Evolutionary conservation across 2,329 filamentous ascomycete genomes (phyloP), one percentile per base, ranked within the genome.

Genomic region (Microsporum audouinii): DNA sequence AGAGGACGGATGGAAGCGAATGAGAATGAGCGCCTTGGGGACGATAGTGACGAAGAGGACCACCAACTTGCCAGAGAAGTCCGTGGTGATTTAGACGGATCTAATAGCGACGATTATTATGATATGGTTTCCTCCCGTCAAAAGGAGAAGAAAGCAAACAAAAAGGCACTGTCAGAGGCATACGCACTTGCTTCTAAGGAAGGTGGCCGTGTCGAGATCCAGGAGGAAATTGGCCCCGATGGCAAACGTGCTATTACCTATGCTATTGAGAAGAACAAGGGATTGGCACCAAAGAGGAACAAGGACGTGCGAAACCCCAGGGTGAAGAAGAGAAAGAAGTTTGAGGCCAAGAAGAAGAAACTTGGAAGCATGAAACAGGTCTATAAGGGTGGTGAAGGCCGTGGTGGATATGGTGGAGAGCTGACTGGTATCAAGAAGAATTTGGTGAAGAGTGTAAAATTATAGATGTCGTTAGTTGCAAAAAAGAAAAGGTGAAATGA

Each of bases 321-420:
- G 73, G 92, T 97, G 66, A 99, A 97, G 87, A 97, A 96, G 87
- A 85, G 90, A 76, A 90, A 90, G 84, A 91, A 90, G 84, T 99
- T 85, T 74, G 91, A 95, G 72, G 88, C 91, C 75, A 96, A 95
- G 82, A 88, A 92, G 83, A 97, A 96, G 88, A 96, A 97, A 82
- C 77, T 97, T 71, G 85, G 84, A 69, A 92, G 88, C 71, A 89
- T 91, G 79, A 89, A 88, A 78, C 83, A 88, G 6, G 80, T 89
- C 12, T 97, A 91, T 78, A 89, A 91, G 75, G 89, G 89, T 66
- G 88, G 89, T 64, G 86, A 95, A 77, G 85, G 88, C 67, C 84
- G 84, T 70, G 88, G 90, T 70, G 88, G 91, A 60, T 99, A 99
- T 78, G 84, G 84, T 66, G 94, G 94, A 77, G 94, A 97, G 75